Base-by-base conservation (phyloP, 2,329 filamentous ascomycete genomes). In the Paramyrothecium sp. region DNA sequence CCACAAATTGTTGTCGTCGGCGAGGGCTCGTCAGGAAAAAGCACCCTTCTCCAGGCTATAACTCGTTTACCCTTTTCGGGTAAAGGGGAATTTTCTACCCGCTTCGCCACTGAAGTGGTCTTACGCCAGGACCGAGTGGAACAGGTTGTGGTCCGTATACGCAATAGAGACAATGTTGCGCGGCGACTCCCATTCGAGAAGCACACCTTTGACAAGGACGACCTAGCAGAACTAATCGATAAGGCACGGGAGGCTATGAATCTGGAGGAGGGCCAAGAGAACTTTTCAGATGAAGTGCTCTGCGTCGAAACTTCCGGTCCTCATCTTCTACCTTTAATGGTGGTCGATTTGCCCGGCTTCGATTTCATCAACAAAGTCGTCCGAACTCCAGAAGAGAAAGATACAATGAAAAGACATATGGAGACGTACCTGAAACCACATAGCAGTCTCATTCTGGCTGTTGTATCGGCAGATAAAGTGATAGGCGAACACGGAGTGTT, bases 1-100 rank as follows among this genome's bases (percentile, higher is more conserved):
- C 82, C 83, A 2, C 80, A 84, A 61, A 75, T 86, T 41, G 78
- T 87, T 3, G 84, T 87, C 4, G 82, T 82, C 26, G 85, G 86
- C 4, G 81, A 86, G 55, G 83, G 86, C 56, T 85, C 81, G 0
- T 80, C 81, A 1, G 86, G 85, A 2, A 89, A 89, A 65, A 85
- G 81, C n/a, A 88, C 84, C 0, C 83, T 88, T 0, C 77, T 89
- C 0, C 83, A 89, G 60, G 86, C 86, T 0, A 83, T 89, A 51
- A 84, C 85, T 0, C 78, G 81, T 11, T 80, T 90, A 2, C 78
- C 78, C 0, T 88, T 89, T 51, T 82, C 84, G 0, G 72, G 79
- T 12, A 81, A 85, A 5, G 79, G 80, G 16, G 79, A 73, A 22
- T 56, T 84, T 0, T 88, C 84, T 64, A 89, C 86, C 0, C 75